These are phyloP conservation scores for Neocallimastix lanati DNA, from an alignment of 192 early-diverging fungal species.

Conservation along the genomic window DNA sequence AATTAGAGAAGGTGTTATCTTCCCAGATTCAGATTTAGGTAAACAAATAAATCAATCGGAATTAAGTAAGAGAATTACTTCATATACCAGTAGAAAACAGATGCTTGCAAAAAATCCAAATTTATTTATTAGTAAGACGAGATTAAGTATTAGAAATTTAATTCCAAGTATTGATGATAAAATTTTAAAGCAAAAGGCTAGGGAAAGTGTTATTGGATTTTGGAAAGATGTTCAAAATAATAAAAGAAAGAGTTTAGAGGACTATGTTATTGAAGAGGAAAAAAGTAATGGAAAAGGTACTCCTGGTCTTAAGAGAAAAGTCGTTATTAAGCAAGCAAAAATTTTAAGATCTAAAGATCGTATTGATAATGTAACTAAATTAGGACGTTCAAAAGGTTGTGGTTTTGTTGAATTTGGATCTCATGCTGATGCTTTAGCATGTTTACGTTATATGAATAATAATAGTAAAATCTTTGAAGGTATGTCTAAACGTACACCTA, in stretches of 20 bases:
- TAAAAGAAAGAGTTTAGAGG: constrained; percentile 9
- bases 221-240: constrained; percentile 23
- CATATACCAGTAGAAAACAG: constrained; percentile 62
- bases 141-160: constrained; percentile 77
- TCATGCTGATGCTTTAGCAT: constrained; percentile 82
- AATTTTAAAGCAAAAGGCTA: constrained; percentile 19
- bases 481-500: constrained; percentile 43
- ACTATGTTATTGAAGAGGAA: constrained; percentile 47
- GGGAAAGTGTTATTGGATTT: constrained; percentile 17
- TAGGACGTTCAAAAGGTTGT: constrained; percentile 62
- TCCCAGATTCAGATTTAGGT: constrained; percentile 63
- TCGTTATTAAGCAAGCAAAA: constrained; percentile 55
- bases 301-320: constrained; percentile 10
- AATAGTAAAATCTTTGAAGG: constrained; percentile 13
- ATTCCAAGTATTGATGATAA: constrained; percentile 53
- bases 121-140: constrained; percentile 68
- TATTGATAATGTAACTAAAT: constrained; percentile 50
- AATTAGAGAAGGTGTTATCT: constrained; percentile 79
- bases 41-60: constrained; percentile 45
- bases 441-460: constrained; percentile 81
- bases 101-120: constrained; percentile 71
- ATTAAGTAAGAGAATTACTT: constrained; percentile 66
- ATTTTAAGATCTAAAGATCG: constrained; percentile 59
- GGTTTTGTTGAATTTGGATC: constrained; percentile 80
- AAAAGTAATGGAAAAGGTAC: constrained; percentile 31